Percentiles rank a stretch among this genome's conserved stretches.
Evolutionary conservation across 257 asterid genomes (phyloP).

Genomic region (Solanum habrochaites): DNA sequence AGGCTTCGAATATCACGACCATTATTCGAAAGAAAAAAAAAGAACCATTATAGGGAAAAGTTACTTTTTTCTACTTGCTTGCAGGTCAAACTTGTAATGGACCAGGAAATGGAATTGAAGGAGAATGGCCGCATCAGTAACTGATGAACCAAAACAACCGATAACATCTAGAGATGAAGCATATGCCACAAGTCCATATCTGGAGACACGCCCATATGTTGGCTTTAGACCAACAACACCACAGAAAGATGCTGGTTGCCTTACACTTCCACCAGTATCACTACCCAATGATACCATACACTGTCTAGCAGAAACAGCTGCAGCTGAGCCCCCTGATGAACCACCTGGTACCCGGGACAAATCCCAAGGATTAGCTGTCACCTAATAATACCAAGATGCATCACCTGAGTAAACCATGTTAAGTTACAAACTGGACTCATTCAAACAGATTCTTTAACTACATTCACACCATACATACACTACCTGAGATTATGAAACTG

Average conservation of each 20-base stretch:
- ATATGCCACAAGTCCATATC: slow-evolving; percentile 97
- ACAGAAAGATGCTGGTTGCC: slow-evolving; percentile 97
- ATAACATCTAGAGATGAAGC: slow-evolving; percentile 96
- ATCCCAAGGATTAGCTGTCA: slow-evolving; percentile 99
- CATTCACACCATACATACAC: background rate
- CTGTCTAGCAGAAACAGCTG: slow-evolving; percentile 94
- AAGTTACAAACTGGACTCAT: slow-evolving; percentile 25
- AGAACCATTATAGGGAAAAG: background rate
- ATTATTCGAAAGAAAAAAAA: background rate
- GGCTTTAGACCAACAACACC: slow-evolving; percentile 96
- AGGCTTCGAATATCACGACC: slow-evolving; percentile 17
- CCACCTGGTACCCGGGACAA: slow-evolving; percentile 96
- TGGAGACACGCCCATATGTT: slow-evolving; percentile 95
- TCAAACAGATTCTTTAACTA: background rate
- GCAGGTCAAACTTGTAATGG: slow-evolving; percentile 90
- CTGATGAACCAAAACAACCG: slow-evolving; percentile 98
- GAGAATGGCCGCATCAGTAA: slow-evolving; percentile 88
- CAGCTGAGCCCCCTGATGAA: slow-evolving; percentile 97
- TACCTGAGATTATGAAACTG: background rate
- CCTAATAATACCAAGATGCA: slow-evolving; percentile 70
- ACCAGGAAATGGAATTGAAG: slow-evolving; percentile 70
- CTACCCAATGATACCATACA: slow-evolving; percentile 93
- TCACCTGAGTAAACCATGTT: slow-evolving; percentile 68
- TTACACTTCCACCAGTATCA: slow-evolving; percentile 98
- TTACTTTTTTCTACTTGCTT: slow-evolving; percentile 69